phyloP scores from a whole-genome alignment of 352 stramenopile species.

The Phytophthora sp. region DNA sequence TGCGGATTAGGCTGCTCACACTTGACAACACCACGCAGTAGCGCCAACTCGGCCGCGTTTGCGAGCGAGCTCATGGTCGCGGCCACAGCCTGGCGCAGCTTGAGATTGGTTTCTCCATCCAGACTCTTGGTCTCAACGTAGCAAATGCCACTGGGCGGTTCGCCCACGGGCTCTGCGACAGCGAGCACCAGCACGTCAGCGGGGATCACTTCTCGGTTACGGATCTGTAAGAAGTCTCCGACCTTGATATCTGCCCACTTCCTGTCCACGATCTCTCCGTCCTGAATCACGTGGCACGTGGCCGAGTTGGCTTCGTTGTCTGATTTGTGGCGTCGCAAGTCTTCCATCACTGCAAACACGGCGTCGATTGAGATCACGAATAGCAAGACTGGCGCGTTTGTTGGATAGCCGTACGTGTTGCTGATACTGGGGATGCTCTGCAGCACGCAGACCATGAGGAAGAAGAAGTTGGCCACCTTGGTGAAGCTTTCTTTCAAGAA shows the following conservation, averaged over 20 bases:
- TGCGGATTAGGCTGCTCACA: constrained; percentile 85
- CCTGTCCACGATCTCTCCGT: constrained; percentile 74
- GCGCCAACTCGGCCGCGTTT: constrained; percentile 57
- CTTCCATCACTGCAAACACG: constrained; percentile 91
- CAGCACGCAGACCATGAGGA: constrained; percentile 91
- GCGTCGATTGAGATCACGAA: constrained; percentile 93
- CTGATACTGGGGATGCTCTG: constrained; percentile 85
- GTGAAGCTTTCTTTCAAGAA: constrained; percentile 90
- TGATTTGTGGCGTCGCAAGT: constrained; percentile 75
- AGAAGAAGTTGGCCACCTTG: constrained; percentile 95
- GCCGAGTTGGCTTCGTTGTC: constrained; percentile 86
- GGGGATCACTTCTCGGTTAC: constrained; percentile 84
- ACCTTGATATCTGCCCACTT: constrained; percentile 88
- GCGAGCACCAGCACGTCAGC: constrained; percentile 87
- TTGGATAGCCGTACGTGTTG: constrained; percentile 83
- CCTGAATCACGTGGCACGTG: constrained; percentile 70
- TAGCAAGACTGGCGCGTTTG: constrained; percentile 81
- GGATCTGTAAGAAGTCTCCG: constrained; percentile 79
- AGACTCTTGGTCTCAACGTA: constrained; percentile 93
- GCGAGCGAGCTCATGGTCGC: constrained; percentile 70
- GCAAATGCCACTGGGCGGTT: constrained; percentile 81
- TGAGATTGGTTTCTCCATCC: constrained; percentile 94
- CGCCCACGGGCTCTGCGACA: constrained; percentile 68
- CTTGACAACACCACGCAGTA: constrained; percentile 65
- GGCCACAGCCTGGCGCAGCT: constrained; percentile 77